Percentiles rank a stretch among this genome's conserved stretches.
Conservation (phyloP, 108 stramenopile species). For the Tribonema minus region DNA sequence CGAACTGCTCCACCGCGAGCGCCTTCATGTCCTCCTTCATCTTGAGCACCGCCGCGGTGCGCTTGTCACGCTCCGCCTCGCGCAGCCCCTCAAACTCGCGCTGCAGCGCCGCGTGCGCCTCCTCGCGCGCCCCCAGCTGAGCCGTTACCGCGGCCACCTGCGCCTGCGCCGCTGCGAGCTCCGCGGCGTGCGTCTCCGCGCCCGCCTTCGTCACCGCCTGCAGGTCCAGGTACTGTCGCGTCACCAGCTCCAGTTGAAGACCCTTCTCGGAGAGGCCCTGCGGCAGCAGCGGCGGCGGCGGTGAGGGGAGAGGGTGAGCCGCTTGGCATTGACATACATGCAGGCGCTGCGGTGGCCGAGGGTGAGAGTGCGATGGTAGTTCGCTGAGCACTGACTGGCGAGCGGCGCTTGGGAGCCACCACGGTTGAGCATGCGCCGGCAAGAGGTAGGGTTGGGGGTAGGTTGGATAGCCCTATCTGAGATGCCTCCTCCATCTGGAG, state of each 20-base stretch:
- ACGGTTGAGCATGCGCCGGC: too few species aligned
- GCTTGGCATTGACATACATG: too few species aligned
- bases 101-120: background rate
- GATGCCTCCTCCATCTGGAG: too few species aligned
- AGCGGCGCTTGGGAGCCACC: too few species aligned
- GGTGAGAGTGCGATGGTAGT: too few species aligned
- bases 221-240: background rate
- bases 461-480: too few species aligned
- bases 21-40: conserved; percentile 16
- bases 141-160: background rate
- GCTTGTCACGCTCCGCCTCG: conserved; percentile 3
- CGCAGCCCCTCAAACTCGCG: background rate
- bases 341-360: too few species aligned
- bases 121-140: background rate
- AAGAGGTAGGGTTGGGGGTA: too few species aligned
- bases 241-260: background rate
- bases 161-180: background rate
- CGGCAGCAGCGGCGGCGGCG: background rate
- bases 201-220: background rate
- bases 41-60: conserved; percentile 1
- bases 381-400: too few species aligned
- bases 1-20: background rate
- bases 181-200: background rate
- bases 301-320: too few species aligned
- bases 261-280: background rate